Percentiles rank a stretch among this genome's conserved stretches.
These are phyloP conservation scores for Leishmania arabica DNA, from an alignment of 208 protist species.

Conservation along the genomic window DNA sequence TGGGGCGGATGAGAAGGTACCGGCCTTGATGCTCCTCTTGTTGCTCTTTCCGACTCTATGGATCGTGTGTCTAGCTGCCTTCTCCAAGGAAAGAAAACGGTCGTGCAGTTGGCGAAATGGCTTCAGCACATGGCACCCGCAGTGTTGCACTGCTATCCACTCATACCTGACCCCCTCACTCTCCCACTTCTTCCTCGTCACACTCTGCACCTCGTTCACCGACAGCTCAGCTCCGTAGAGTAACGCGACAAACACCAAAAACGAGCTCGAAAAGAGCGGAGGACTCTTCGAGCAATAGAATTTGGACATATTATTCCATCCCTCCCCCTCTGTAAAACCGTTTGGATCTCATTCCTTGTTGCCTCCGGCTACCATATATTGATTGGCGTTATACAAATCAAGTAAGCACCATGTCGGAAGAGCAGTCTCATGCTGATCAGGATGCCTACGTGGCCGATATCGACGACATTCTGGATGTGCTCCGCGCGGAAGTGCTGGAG, in stretches of 20 bases:
- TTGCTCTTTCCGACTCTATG: not conserved
- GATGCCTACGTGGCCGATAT: constrained; percentile 53
- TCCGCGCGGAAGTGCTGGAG: constrained; percentile 55
- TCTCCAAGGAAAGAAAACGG: not conserved
- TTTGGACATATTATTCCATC: not conserved
- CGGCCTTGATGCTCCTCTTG: not conserved
- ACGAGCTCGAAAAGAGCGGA: not conserved
- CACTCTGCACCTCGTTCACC: not conserved
- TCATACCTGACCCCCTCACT: not conserved
- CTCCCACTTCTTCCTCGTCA: not conserved
- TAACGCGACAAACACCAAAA: not conserved
- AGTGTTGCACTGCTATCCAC: not conserved
- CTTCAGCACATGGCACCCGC: not conserved
- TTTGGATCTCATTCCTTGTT: not conserved
- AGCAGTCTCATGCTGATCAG: constrained; percentile 15
- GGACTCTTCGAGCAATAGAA: not conserved
- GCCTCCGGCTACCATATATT: not conserved
- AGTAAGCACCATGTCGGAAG: constrained; percentile 14
- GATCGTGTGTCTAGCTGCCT: not conserved
- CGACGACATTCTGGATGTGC: constrained; percentile 64
- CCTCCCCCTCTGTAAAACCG: not conserved
- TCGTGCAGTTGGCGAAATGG: not conserved
- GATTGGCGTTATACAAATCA: not conserved
- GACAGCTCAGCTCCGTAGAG: not conserved
- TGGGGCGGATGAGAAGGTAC: not conserved